Evolutionary conservation across 2,329 filamentous ascomycete genomes (phyloP).

Genomic region (Fusarium sacchari): DNA sequence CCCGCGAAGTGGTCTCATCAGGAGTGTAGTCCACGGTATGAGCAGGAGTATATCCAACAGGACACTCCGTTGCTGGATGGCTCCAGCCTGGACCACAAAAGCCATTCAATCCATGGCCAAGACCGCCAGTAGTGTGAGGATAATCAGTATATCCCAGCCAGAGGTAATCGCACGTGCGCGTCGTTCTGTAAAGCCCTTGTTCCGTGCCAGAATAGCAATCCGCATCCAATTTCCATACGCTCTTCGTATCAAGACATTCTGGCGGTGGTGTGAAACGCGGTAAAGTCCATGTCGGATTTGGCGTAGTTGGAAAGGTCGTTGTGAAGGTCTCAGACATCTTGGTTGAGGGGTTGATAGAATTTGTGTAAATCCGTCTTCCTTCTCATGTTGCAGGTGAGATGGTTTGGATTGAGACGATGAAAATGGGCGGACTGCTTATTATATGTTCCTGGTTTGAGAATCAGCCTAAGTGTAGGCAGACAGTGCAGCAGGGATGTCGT

Average conservation of each 20-base stretch:
- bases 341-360: background rate
- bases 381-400: too few species aligned
- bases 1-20: accelerated
- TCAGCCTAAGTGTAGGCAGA: background rate
- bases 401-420: accelerated
- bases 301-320: background rate
- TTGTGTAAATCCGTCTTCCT: background rate
- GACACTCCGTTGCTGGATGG: background rate
- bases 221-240: background rate
- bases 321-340: accelerated
- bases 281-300: background rate
- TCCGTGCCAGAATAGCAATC: background rate
- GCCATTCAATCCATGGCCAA: accelerated
- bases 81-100: background rate
- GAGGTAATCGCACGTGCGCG: background rate
- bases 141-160: background rate
- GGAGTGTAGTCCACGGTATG: background rate
- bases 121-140: background rate
- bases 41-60: background rate
- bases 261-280: background rate
- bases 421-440: background rate
- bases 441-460: background rate
- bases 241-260: background rate
- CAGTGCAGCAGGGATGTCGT: background rate
- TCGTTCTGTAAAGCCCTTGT: background rate